phyloP scores from a whole-genome alignment of 768 basidiomycete species.

The Hortiboletus flavorubellus region DNA sequence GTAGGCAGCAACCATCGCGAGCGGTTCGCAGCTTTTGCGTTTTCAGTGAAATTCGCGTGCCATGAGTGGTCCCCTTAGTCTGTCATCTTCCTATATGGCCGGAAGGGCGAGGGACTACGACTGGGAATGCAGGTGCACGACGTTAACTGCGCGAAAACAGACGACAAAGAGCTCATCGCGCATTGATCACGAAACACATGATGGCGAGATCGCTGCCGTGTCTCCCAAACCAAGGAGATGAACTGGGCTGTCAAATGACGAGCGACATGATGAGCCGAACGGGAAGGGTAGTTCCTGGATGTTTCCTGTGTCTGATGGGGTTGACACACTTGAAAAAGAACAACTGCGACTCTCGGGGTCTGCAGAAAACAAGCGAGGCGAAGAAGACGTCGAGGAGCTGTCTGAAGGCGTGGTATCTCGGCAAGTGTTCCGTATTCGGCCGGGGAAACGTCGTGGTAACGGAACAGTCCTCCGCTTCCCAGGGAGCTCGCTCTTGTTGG shows the following conservation, averaged over 20 bases:
- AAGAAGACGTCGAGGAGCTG: slow-evolving; percentile 3
- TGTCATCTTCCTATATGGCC: neutral
- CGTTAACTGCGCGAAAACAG: neutral
- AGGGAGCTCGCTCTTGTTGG: neutral
- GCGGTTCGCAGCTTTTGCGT: neutral
- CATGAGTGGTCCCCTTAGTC: neutral
- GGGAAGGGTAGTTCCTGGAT: neutral
- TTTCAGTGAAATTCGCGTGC: neutral
- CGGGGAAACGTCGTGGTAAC: slow-evolving; percentile 7
- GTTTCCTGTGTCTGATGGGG: neutral
- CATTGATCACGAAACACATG: neutral
- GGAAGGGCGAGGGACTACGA: neutral
- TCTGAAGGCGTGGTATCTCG: slow-evolving; percentile 7
- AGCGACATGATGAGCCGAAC: neutral
- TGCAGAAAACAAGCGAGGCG: slow-evolving; percentile 1
- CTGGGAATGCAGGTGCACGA: too few relatives aligned
- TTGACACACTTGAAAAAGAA: slow-evolving; percentile 6
- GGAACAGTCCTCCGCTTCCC: slow-evolving; percentile 2
- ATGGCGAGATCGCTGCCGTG: neutral
- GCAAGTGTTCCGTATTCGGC: neutral
- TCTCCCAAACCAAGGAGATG: neutral
- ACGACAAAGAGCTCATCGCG: neutral
- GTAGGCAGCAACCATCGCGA: neutral
- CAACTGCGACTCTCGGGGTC: neutral
- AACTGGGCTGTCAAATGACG: neutral